These are phyloP conservation scores for Spergularia marina DNA, from an alignment of 148 eudicot genomes.

Conservation along the genomic window DNA sequence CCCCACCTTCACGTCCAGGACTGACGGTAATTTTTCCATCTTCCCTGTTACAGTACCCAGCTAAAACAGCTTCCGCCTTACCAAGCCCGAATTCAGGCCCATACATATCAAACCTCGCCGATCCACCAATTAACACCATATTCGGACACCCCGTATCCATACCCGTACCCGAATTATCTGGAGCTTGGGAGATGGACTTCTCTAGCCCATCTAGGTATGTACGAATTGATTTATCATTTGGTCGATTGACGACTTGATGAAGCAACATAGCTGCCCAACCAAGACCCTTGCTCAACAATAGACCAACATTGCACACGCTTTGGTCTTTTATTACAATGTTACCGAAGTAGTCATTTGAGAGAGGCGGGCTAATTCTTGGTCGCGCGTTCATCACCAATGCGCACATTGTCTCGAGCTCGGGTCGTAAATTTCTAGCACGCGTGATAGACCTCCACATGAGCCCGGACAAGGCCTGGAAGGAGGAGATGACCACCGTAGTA, in stretches of 20 bases:
- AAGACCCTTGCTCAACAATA: slow-evolving; percentile 39
- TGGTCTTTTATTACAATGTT: too few species aligned
- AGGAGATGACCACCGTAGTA: slow-evolving; percentile 1
- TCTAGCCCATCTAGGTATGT: slow-evolving; percentile 1
- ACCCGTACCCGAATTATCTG: neutral
- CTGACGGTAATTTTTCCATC: slow-evolving; percentile 77
- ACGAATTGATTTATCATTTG: neutral
- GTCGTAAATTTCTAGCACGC: slow-evolving; percentile 12
- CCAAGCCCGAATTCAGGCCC: slow-evolving; percentile 87
- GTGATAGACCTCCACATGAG: slow-evolving; percentile 20
- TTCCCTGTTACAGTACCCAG: slow-evolving; percentile 59
- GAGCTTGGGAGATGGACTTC: neutral
- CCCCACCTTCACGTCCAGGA: slow-evolving; percentile 61
- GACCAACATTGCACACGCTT: slow-evolving; percentile 22
- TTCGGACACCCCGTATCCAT: slow-evolving; percentile 19
- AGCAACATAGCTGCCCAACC: slow-evolving; percentile 39
- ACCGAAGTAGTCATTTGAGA: slow-evolving; percentile 4
- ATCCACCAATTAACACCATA: slow-evolving; percentile 59
- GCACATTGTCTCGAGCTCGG: slow-evolving; percentile 17
- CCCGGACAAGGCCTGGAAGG: slow-evolving; percentile 67
- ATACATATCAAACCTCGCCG: slow-evolving; percentile 68
- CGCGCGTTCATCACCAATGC: slow-evolving; percentile 53
- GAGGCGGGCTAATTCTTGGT: slow-evolving; percentile 50
- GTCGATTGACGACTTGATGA: slow-evolving; percentile 34
- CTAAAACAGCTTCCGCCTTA: slow-evolving; percentile 44